Conservation (phyloP, 2,329 filamentous ascomycete genomes). For the Aspergillus fumigatus region DNA sequence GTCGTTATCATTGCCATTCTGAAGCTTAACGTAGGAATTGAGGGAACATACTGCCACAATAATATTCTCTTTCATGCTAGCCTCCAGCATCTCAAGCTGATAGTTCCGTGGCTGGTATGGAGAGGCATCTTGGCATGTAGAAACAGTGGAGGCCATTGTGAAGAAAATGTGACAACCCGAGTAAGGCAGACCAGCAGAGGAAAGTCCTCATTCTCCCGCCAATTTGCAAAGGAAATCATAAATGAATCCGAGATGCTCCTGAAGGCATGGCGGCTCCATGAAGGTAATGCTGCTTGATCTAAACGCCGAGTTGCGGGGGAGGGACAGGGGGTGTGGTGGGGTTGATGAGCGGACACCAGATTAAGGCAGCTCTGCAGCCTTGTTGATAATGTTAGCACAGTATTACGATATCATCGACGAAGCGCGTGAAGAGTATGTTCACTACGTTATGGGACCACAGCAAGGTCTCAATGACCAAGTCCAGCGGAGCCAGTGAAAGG, state of each 20-base stretch:
- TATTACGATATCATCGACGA: not conserved
- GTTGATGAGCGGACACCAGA: not conserved
- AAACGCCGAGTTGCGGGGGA: not conserved
- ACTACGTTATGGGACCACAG: too few relatives aligned
- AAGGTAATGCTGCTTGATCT: not conserved
- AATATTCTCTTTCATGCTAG: constrained; percentile 63
- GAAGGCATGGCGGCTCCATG: not conserved
- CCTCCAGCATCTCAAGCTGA: constrained; percentile 70
- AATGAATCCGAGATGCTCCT: not conserved
- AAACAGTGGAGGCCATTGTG: constrained; percentile 8
- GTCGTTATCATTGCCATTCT: not conserved
- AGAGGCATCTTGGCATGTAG: constrained; percentile 4
- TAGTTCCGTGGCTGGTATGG: constrained; percentile 51
- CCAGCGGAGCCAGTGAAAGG: too few relatives aligned
- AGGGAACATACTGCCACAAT: constrained; percentile 59
- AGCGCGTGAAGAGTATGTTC: not conserved
- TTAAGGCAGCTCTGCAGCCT: not conserved
- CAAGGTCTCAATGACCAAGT: too few relatives aligned
- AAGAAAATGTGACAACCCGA: not conserved
- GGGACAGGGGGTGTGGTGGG: not conserved
- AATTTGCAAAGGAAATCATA: not conserved
- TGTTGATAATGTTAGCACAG: not conserved
- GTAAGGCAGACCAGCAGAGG: not conserved
- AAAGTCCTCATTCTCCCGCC: not conserved
- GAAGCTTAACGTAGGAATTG: not conserved